Conservation (phyloP, 1,284 basidiomycete species). For the Pseudozyma sp. region DNA sequence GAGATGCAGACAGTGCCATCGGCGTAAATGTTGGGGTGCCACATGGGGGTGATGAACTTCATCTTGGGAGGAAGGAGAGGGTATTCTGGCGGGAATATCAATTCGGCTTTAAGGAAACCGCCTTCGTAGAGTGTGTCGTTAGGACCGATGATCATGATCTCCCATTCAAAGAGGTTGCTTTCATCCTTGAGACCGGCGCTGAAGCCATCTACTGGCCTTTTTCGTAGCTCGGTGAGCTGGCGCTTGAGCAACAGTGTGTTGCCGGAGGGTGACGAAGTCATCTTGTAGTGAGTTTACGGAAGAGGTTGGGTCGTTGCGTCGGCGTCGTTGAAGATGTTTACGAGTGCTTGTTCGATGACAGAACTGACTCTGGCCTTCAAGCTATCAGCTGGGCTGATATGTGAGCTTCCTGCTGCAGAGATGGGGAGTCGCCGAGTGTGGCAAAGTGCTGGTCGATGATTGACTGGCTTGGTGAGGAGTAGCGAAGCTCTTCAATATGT, state of each 20-base stretch:
- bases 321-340: no score
- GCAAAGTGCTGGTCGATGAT: no score
- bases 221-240: constrained; percentile 66
- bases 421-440: no score
- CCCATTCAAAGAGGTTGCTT: constrained; percentile 68
- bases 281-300: constrained; percentile 9
- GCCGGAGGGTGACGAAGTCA: constrained; percentile 61
- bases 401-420: no score
- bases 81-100: constrained; percentile 72
- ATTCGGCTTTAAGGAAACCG: constrained; percentile 66
- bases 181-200: constrained; percentile 69
- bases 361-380: neutral
- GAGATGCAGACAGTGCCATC: constrained; percentile 94
- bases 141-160: constrained; percentile 69
- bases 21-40: constrained; percentile 95
- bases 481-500: no score
- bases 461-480: no score
- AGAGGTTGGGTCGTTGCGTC: neutral
- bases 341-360: neutral
- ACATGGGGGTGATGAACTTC: constrained; percentile 95
- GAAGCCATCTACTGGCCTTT: constrained; percentile 68
- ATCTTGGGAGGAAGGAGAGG: constrained; percentile 94
- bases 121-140: constrained; percentile 69
- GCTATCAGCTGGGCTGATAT: no score
- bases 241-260: constrained; percentile 67